Conservation (phyloP, 2,329 filamentous ascomycete species). For the Colletotrichum navitas region DNA sequence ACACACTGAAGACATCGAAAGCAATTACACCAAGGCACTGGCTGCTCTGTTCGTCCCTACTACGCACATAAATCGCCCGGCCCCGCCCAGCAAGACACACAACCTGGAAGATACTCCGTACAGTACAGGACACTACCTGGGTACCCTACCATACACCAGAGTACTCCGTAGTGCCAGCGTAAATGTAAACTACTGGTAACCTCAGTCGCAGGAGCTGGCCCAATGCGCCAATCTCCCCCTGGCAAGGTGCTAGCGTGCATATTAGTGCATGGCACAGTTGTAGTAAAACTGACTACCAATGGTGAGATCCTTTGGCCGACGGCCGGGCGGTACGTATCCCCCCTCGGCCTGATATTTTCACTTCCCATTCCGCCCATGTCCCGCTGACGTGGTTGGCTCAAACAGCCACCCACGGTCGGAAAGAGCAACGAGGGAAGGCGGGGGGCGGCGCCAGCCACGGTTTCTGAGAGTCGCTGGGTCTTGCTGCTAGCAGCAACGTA, state of each 20-base stretch:
- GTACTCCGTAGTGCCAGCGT: no score
- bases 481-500: constrained; percentile 41
- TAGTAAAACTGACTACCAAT: background rate
- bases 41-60: background rate
- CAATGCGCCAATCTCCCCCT: constrained; percentile 25
- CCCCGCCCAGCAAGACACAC: background rate
- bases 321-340: constrained; percentile 12
- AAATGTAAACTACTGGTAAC: no score
- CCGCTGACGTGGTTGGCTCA: constrained; percentile 28
- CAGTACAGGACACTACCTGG: no score
- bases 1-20: no score
- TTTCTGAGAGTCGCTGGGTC: background rate
- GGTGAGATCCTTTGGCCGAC: background rate
- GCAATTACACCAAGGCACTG: no score
- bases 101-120: constrained; percentile 8
- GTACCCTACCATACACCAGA: no score
- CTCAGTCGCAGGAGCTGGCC: constrained; percentile 14
- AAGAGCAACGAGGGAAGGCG: constrained; percentile 6
- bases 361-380: constrained; percentile 2
- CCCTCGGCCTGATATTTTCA: background rate
- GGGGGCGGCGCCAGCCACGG: constrained; percentile 12
- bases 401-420: constrained; percentile 6
- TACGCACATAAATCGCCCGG: background rate
- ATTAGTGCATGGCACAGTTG: no score
- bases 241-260: background rate